Base-by-base conservation (phyloP, 2,329 filamentous ascomycete genomes). In the Penicillium oxalicum region DNA sequence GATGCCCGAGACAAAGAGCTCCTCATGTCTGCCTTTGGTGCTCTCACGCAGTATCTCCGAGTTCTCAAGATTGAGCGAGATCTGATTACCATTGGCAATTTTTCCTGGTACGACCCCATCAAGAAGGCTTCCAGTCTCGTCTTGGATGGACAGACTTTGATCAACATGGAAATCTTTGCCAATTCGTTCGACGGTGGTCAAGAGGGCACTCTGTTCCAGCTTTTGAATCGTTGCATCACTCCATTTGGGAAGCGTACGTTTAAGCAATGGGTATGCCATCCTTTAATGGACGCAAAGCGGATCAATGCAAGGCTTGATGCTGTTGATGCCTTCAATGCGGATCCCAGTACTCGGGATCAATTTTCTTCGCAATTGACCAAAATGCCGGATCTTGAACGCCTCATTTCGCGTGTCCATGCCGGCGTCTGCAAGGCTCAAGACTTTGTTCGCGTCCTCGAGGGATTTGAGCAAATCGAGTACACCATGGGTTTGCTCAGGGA, bases 401-500 rank as follows among this genome's bases (percentile, higher is more conserved):
- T 97, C 40, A 94, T 97, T 46, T 98, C 93, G 26, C 86, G 93
- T 7, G 86, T 98, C 9, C 93, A 98, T 62, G 93, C 93, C 0
- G 88, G 88, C 0, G 83, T 83, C n/a, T 96, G 91, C 72, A 88
- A 84, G 62, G 81, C 90, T 0, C 87, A 93, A 48, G 93, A 98
- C 65, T 98, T 98, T 66, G 83, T 97, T 40, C 87, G 84, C 41
- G 91, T 97, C 0, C 76, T 98, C 0, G 91, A 97, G 67, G 93
- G 93, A 0, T 98, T 96, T 59, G 93, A 97, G 72, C 91, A 96
- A 69, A 97, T 98, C 40, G 90, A 96, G 54, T 93, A 95, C 66
- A 95, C 91, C 0, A 88, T 95, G 78, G 80, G 82, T 44, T 77
- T 97, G 24, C 78, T 97, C 1, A 77, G 79, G 40, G 78, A 84